These are phyloP conservation scores for Hordeum pubiflorum DNA, from an alignment of 202 grass and related monocot genomes.

Conservation along the genomic window DNA sequence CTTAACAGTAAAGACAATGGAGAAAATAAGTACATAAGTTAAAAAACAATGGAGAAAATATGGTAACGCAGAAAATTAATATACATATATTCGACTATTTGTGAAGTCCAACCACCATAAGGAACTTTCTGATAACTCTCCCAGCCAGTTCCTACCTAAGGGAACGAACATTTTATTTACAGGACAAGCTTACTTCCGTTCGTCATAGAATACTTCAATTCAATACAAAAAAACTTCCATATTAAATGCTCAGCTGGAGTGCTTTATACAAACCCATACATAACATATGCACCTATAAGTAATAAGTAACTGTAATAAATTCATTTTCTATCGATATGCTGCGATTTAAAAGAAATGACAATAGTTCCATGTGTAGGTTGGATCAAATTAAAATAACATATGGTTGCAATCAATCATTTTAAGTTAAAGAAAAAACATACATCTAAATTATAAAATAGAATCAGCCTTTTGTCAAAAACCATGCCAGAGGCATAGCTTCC, in stretches of 20 bases:
- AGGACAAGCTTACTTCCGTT: background rate
- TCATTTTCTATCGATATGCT: background rate
- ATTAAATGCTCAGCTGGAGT: background rate
- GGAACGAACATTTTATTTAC: background rate
- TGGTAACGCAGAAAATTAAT: constrained; percentile 5
- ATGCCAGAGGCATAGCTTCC: background rate
- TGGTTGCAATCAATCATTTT: background rate
- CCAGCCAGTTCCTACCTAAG: background rate
- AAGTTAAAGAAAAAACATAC: background rate
- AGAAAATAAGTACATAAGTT: background rate
- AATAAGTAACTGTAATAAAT: background rate
- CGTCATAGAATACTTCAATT: background rate
- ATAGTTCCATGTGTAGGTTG: background rate
- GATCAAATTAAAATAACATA: background rate
- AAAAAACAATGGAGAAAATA: background rate
- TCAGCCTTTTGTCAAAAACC: background rate
- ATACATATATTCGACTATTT: background rate
- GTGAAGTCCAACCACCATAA: background rate
- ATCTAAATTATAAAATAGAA: background rate
- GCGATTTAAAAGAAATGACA: background rate
- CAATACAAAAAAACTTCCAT: background rate
- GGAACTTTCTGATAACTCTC: constrained; percentile 1
- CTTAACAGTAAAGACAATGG: background rate
- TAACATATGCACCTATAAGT: background rate
- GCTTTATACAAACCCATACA: background rate